These are phyloP conservation scores for Coemansia furcata DNA, from an alignment of 192 early-diverging fungal genomes.

Conservation along the genomic window DNA sequence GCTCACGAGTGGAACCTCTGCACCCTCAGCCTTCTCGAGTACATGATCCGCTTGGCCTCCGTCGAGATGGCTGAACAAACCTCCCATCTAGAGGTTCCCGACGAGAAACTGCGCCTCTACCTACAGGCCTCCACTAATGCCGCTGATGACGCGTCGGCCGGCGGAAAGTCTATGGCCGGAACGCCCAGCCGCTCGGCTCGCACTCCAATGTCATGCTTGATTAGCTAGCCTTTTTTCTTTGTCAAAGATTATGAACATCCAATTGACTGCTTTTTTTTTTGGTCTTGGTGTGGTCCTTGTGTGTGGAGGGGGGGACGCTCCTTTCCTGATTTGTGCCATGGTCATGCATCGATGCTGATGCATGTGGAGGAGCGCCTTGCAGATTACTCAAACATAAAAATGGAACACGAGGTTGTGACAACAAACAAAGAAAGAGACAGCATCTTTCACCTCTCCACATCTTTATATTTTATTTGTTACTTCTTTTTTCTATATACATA, in stretches of 20 bases:
- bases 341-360: no score
- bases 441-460: neutral
- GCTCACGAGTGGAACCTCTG: conserved; percentile 33
- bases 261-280: neutral
- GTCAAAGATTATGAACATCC: no score
- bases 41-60: conserved; percentile 59
- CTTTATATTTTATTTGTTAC: neutral
- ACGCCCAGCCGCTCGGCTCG: neutral
- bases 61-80: conserved; percentile 65
- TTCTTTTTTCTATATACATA: neutral
- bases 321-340: no score
- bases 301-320: no score
- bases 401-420: no score
- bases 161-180: neutral
- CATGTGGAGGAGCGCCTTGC: no score
- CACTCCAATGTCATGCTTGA: neutral
- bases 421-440: neutral
- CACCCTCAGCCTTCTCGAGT: conserved; percentile 63
- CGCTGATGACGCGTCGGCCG: neutral
- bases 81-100: conserved; percentile 61
- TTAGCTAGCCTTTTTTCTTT: no score
- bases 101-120: conserved; percentile 67
- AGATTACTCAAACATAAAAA: no score
- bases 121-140: conserved; percentile 17
- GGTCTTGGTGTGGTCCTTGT: neutral